These are phyloP conservation scores for Geotrichum macrosporum DNA, from an alignment of 1,139 yeast genomes.

Conservation along the genomic window DNA sequence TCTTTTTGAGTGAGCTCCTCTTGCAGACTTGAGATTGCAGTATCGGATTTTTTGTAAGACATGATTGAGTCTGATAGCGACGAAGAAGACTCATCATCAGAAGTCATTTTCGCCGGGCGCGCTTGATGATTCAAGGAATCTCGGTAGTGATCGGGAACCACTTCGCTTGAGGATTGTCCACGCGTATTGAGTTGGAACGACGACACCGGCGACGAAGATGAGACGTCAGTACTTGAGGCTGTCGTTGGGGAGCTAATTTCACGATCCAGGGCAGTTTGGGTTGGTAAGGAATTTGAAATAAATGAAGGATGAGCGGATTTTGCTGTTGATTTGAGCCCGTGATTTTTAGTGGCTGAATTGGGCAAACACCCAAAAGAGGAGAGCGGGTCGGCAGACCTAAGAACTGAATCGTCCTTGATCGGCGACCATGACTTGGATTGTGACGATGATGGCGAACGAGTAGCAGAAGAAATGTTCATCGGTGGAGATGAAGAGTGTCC, in stretches of 20 bases:
- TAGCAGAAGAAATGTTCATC: neutral
- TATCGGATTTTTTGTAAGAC: slow-evolving; percentile 3
- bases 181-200: neutral
- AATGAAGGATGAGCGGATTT: neutral
- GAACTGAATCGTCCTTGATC: neutral
- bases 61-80: slow-evolving; percentile 5
- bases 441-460: neutral
- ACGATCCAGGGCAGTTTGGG: neutral
- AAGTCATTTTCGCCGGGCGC: slow-evolving; percentile 1
- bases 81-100: slow-evolving; percentile 5
- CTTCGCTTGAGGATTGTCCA: neutral
- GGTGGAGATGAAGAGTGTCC: too few relatives aligned
- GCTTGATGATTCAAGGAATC: slow-evolving; percentile 5
- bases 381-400: slow-evolving; percentile 12
- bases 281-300: slow-evolving; percentile 4
- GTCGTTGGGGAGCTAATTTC: neutral
- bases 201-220: neutral
- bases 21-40: slow-evolving; percentile 8
- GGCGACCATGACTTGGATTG: neutral
- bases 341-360: slow-evolving; percentile 9
- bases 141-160: slow-evolving; percentile 14
- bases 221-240: neutral
- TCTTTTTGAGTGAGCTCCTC: slow-evolving; percentile 4
- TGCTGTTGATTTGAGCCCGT: slow-evolving; percentile 1
- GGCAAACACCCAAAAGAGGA: slow-evolving; percentile 11